Evolutionary conservation across 768 basidiomycete genomes (phyloP).

Genomic region (Lactarius sanguifluus): DNA sequence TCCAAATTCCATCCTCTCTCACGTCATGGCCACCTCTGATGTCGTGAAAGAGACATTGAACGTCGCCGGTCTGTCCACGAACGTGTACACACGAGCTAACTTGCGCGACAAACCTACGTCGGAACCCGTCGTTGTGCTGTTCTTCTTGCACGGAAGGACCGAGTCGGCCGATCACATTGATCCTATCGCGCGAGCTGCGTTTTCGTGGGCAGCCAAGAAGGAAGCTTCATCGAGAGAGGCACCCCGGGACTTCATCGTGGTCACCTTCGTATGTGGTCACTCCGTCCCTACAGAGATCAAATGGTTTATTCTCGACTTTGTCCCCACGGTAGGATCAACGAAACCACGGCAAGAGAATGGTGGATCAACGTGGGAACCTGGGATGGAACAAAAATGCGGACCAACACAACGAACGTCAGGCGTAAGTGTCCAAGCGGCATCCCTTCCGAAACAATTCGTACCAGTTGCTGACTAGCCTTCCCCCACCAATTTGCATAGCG

Average conservation of each 20-base stretch:
- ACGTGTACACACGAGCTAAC: conserved; percentile 33
- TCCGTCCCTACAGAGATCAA: background rate
- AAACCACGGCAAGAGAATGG: conserved; percentile 49
- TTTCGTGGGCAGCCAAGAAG: conserved; percentile 35
- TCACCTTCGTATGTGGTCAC: conserved; percentile 44
- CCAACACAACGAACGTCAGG: conserved; percentile 44
- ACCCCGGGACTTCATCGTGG: conserved; percentile 45
- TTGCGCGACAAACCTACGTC: conserved; percentile 12
- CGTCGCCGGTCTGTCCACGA: conserved; percentile 35
- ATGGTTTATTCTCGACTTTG: background rate
- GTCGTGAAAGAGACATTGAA: conserved; percentile 32
- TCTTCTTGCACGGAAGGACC: conserved; percentile 51
- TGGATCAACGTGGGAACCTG: conserved; percentile 41
- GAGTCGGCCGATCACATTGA: conserved; percentile 38
- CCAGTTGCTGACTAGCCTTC: conserved; percentile 26
- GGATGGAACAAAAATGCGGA: conserved; percentile 38
- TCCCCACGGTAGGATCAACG: conserved; percentile 45
- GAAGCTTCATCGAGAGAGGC: conserved; percentile 23
- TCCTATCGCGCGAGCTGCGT: conserved; percentile 37
- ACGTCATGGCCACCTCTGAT: background rate
- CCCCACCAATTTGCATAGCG: conserved; percentile 25
- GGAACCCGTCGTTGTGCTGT: conserved; percentile 38
- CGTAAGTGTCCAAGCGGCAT: conserved; percentile 36
- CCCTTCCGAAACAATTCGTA: background rate
- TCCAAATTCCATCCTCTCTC: background rate